Percentiles rank a stretch among this genome's conserved stretches.
phyloP scores from a whole-genome alignment of 805 yeast genomes.

The Yarrowia sp. region DNA sequence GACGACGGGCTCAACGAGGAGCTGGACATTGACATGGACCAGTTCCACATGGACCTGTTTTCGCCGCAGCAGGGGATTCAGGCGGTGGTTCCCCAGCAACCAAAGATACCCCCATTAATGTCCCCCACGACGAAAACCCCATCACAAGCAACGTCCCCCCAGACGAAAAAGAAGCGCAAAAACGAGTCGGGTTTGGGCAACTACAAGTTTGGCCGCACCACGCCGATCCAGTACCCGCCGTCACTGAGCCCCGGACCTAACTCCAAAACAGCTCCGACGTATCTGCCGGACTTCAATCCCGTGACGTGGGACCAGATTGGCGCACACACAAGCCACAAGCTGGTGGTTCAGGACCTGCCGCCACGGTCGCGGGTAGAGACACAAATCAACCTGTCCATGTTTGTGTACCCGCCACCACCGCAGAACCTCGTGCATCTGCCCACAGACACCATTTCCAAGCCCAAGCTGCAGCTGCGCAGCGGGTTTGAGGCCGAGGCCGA shows the following conservation, averaged over 20 bases:
- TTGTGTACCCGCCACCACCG: conserved; percentile 77
- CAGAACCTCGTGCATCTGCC: conserved; percentile 80
- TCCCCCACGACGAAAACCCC: too few relatives aligned
- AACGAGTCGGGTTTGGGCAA: conserved; percentile 14
- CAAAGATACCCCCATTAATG: too few relatives aligned
- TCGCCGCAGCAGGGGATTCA: conserved; percentile 23
- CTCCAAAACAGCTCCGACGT: neutral
- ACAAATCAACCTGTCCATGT: conserved; percentile 79
- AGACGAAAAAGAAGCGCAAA: conserved; percentile 9
- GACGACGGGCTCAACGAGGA: conserved; percentile 30
- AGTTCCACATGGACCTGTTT: conserved; percentile 33
- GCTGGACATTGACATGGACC: conserved; percentile 31
- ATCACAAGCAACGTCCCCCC: too few relatives aligned
- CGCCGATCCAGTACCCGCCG: conserved; percentile 18
- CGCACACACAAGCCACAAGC: conserved; percentile 35
- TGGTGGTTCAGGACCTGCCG: conserved; percentile 62
- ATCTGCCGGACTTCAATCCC: conserved; percentile 33
- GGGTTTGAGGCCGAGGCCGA: conserved; percentile 43
- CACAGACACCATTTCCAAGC: conserved; percentile 84
- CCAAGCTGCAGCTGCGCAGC: conserved; percentile 70
- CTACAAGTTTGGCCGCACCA: conserved; percentile 35
- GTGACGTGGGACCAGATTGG: conserved; percentile 18
- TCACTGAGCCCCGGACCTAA: neutral
- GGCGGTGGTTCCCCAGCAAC: neutral
- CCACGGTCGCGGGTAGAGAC: conserved; percentile 91